Base-by-base conservation (phyloP, 176 grass and related monocot species). In the Typha latifolia region DNA sequence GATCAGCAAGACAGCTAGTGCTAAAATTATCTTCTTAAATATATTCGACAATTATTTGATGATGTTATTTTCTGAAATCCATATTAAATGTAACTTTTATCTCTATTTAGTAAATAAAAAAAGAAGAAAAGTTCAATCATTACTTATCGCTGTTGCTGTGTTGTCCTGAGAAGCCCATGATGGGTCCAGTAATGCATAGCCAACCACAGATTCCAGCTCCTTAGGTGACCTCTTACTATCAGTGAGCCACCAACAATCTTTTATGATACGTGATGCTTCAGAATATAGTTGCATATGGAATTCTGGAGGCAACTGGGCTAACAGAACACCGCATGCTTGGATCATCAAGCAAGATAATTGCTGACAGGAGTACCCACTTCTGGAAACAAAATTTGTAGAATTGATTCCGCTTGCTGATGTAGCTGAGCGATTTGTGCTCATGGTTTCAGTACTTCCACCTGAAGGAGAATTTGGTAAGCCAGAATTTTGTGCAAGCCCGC, bases 171-270 rank as follows among this genome's bases (percentile, higher is more conserved):
- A 91, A 79, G 93, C 88, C 85, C 88, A 92, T 70, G 88, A 86
- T 48, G 94, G 86, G 80, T 99, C 89, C 48, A 99, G 23, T 67
- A 99, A 67, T 56, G 94, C 94, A 76, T 99, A 90, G 12, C 85
- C 94, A 81, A 99, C 94, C 51, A 89, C 94, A 82, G 94, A 99
- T 55, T 99, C 89, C 63, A 99, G 85, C 66, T 99, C 94, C 75
- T 89, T 84, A 56, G 93, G 80, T 78, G 94, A 83, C 29, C 85
- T 91, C 15, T 82, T 90, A 79, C 83, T 68, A 53, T 99, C 94
- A 84, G 81, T 69, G 72, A 99, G 89, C 94, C 94, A 99, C 86
- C 86, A 91, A 69, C 94, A 99, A 69, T 99, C 94, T 82, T 99
- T 99, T 78, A 99, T 93, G 69, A 93, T 81, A 14, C 79, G 78